Evolutionary conservation across 2,329 filamentous ascomycete genomes (phyloP).

Genomic region (Claviceps sp.): DNA sequence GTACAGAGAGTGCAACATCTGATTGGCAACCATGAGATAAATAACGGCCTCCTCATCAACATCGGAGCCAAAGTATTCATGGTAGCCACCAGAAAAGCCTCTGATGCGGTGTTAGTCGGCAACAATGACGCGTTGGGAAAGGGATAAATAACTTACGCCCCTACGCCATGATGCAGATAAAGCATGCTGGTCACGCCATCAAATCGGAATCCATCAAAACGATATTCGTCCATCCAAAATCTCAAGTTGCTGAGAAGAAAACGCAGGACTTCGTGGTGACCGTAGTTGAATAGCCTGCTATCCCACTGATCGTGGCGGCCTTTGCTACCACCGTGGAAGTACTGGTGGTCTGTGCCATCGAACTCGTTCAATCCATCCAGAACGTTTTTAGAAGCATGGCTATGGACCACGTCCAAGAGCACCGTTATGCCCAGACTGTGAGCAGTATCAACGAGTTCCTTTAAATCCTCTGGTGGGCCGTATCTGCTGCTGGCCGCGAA

Average conservation of each 20-base stretch:
- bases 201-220: slow-evolving; percentile 94
- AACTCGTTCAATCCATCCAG: slow-evolving; percentile 92
- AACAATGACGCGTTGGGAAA: no score
- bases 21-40: slow-evolving; percentile 92
- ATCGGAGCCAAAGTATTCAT: slow-evolving; percentile 84
- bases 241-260: slow-evolving; percentile 90
- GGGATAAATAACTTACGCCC: slow-evolving; percentile 51
- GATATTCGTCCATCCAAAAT: slow-evolving; percentile 99
- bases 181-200: slow-evolving; percentile 99
- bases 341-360: slow-evolving; percentile 86
- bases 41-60: slow-evolving; percentile 91
- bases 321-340: slow-evolving; percentile 80
- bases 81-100: slow-evolving; percentile 93
- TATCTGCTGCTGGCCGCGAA: slow-evolving; percentile 95
- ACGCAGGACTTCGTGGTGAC: slow-evolving; percentile 83
- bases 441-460: slow-evolving; percentile 90
- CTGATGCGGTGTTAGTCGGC: slow-evolving; percentile 26
- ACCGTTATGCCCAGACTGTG: slow-evolving; percentile 85
- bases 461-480: slow-evolving; percentile 84
- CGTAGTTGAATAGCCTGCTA: slow-evolving; percentile 94
- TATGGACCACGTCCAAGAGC: slow-evolving; percentile 90
- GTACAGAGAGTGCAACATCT: slow-evolving; percentile 85
- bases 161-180: slow-evolving; percentile 89
- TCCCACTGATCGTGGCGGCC: slow-evolving; percentile 92
- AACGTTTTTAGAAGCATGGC: slow-evolving; percentile 95